phyloP scores from a whole-genome alignment of 2,329 filamentous ascomycete species.

The Akanthomyces muscarius region DNA sequence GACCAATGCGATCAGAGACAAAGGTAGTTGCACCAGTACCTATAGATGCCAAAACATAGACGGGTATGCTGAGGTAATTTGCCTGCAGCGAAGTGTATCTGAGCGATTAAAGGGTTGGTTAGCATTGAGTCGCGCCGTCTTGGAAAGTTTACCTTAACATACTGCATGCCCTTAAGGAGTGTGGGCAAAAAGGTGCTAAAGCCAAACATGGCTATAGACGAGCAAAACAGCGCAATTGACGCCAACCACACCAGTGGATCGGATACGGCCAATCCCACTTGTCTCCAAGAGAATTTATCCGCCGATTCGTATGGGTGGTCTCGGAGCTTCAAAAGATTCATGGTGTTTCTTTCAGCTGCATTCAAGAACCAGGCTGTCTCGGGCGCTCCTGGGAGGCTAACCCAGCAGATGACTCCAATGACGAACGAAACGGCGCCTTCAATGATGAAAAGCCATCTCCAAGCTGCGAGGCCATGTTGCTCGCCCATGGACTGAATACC shows the following conservation, averaged over 20 bases:
- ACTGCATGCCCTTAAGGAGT: constrained; percentile 33
- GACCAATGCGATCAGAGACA: constrained; percentile 30
- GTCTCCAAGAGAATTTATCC: constrained; percentile 23
- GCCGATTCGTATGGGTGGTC: constrained; percentile 23
- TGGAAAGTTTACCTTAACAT: neutral
- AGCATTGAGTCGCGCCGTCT: neutral
- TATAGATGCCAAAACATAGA: constrained; percentile 29
- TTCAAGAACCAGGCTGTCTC: constrained; percentile 42
- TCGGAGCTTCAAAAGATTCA: constrained; percentile 26
- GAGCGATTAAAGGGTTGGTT: neutral
- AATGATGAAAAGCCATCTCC: constrained; percentile 49
- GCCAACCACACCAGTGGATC: constrained; percentile 32
- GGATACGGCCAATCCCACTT: constrained; percentile 22
- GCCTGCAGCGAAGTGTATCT: constrained; percentile 25
- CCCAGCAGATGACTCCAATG: constrained; percentile 30
- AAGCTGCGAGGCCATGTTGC: constrained; percentile 41
- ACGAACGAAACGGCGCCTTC: constrained; percentile 36
- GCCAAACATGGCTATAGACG: constrained; percentile 31
- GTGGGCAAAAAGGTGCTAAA: constrained; percentile 35
- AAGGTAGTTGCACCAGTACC: constrained; percentile 24
- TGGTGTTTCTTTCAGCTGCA: constrained; percentile 33
- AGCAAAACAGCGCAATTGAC: constrained; percentile 29
- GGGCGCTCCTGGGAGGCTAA: constrained; percentile 43
- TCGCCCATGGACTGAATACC: constrained; percentile 40
- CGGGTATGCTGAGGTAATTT: constrained; percentile 34